phyloP scores from a whole-genome alignment of 1,139 yeast species.

The Debaryomycetaceae sp. region DNA sequence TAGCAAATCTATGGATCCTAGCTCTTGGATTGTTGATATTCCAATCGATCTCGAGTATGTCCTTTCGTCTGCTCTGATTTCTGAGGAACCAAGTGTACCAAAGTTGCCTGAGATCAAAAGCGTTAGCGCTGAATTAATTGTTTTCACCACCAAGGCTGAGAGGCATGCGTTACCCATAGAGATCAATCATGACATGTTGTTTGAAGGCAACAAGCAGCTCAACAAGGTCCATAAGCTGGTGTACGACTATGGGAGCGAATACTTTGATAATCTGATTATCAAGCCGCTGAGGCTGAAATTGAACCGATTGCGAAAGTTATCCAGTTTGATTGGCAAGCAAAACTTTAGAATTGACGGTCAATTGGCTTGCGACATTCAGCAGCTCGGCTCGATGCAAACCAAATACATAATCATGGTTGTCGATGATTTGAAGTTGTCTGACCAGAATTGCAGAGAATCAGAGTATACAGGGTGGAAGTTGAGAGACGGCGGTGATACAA shows the following conservation, averaged over 20 bases:
- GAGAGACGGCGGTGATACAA: too few species aligned
- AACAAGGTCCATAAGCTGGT: slow-evolving; percentile 8
- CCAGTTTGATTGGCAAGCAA: slow-evolving; percentile 19
- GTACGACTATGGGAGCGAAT: slow-evolving; percentile 20
- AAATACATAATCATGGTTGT: slow-evolving; percentile 24
- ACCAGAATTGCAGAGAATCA: background rate
- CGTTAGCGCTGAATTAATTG: slow-evolving; percentile 28
- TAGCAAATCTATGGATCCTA: slow-evolving; percentile 7
- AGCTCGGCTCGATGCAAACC: slow-evolving; percentile 24
- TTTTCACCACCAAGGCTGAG: slow-evolving; percentile 28
- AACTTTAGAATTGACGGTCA: slow-evolving; percentile 27
- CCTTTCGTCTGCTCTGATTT: slow-evolving; percentile 2
- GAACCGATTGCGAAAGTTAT: slow-evolving; percentile 17
- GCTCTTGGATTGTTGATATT: slow-evolving; percentile 7
- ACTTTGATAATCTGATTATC: slow-evolving; percentile 20
- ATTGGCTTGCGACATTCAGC: slow-evolving; percentile 28
- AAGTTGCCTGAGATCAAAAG: slow-evolving; percentile 28
- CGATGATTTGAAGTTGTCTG: slow-evolving; percentile 12
- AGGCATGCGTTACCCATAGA: slow-evolving; percentile 35
- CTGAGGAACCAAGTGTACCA: slow-evolving; percentile 6
- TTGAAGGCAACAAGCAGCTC: slow-evolving; percentile 15
- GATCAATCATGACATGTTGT: slow-evolving; percentile 36
- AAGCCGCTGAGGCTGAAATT: slow-evolving; percentile 19
- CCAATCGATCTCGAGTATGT: slow-evolving; percentile 9
- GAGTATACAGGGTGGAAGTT: background rate